phyloP scores from a whole-genome alignment of 257 asterid genomes.

The Scutellaria galericulata region DNA sequence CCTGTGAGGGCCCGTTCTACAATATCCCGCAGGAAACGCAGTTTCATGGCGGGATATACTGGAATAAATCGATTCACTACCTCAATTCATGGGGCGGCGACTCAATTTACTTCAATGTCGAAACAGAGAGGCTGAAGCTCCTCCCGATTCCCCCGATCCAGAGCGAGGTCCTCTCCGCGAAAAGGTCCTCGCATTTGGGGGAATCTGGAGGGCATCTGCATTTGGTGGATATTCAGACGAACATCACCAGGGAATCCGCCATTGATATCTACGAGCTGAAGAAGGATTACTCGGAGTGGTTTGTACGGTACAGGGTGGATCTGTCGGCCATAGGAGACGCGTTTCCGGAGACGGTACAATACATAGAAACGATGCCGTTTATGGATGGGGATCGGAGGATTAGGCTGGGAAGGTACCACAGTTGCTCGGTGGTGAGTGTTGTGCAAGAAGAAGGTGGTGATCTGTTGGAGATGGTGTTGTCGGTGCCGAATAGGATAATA shows the following conservation, averaged over 20 bases:
- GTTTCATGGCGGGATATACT: slow-evolving; percentile 21
- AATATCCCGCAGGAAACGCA: background rate
- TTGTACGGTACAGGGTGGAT: background rate
- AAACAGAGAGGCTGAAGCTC: slow-evolving; percentile 3
- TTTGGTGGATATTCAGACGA: slow-evolving; percentile 27
- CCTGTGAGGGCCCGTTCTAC: background rate
- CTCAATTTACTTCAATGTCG: slow-evolving; percentile 9
- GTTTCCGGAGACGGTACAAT: slow-evolving; percentile 11
- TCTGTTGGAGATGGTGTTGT: slow-evolving; percentile 12
- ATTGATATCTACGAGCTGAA: slow-evolving; percentile 19
- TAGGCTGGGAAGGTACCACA: slow-evolving; percentile 1
- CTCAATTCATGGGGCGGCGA: background rate
- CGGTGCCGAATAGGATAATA: slow-evolving; percentile 6
- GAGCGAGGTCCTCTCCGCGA: background rate
- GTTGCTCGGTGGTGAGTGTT: background rate
- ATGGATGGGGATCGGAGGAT: background rate
- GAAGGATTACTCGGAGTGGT: slow-evolving; percentile 30
- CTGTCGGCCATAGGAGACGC: background rate
- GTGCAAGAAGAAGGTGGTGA: slow-evolving; percentile 13
- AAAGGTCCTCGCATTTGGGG: slow-evolving; percentile 1
- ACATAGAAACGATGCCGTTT: slow-evolving; percentile 10
- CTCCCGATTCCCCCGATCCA: slow-evolving; percentile 20
- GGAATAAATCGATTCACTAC: slow-evolving; percentile 28
- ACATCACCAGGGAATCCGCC: background rate
- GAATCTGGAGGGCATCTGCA: slow-evolving; percentile 29